Evolutionary conservation across 371 early-diverging fungal species (phyloP).

Genomic region (Mortierella sp.): DNA sequence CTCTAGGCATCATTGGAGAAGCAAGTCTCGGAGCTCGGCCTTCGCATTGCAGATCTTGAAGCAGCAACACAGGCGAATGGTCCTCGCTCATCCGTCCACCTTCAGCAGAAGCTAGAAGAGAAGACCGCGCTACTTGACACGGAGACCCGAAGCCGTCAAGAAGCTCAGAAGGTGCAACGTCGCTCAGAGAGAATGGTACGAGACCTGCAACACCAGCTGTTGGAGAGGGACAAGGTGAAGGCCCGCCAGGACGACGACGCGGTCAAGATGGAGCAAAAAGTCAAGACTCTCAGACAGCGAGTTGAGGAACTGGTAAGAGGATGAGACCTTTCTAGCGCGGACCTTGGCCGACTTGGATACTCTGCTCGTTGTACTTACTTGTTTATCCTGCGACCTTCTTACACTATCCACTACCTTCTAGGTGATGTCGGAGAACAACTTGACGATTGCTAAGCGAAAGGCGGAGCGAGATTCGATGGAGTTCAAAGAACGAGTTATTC

Average conservation of each 20-base stretch:
- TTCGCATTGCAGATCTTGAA: conserved; percentile 81
- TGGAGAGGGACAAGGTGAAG: conserved; percentile 80
- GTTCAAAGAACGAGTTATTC: conserved; percentile 58
- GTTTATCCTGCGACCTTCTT: too few relatives aligned
- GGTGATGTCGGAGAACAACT: conserved; percentile 73
- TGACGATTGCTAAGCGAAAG: conserved; percentile 78
- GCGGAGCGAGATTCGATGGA: conserved; percentile 81
- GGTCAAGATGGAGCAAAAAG: conserved; percentile 73
- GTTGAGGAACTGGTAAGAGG: conserved; percentile 81
- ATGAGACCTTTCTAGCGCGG: too few relatives aligned
- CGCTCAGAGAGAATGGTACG: conserved; percentile 81
- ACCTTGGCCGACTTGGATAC: too few relatives aligned
- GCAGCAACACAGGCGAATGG: conserved; percentile 61
- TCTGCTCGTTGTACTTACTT: too few relatives aligned
- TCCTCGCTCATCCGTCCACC: conserved; percentile 61
- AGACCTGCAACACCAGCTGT: conserved; percentile 85
- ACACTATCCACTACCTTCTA: too few relatives aligned
- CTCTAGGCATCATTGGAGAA: conserved; percentile 73
- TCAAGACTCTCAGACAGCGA: conserved; percentile 71
- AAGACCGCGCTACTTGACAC: conserved; percentile 69
- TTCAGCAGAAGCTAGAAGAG: conserved; percentile 76
- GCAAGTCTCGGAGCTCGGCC: conserved; percentile 77
- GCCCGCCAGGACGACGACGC: conserved; percentile 74
- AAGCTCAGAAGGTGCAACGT: conserved; percentile 64
- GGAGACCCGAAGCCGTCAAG: conserved; percentile 71